Percentiles rank a stretch among this genome's conserved stretches.
phyloP scores from a whole-genome alignment of 2,329 filamentous ascomycete species.

The Hypocrella siamensis region DNA sequence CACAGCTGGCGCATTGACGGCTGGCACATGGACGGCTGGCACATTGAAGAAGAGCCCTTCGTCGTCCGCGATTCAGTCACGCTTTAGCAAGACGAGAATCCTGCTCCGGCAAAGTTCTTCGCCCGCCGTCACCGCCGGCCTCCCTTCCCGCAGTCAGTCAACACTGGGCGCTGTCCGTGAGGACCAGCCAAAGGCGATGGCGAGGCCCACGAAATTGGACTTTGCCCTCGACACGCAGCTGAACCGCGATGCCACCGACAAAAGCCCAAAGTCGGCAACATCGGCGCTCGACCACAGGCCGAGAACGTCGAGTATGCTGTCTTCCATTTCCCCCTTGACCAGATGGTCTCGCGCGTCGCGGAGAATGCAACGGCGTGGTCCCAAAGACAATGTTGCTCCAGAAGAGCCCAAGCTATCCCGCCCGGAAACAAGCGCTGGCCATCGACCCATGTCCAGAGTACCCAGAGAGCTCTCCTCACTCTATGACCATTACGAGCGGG shows the following conservation, averaged over 20 bases:
- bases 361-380: slow-evolving; percentile 18
- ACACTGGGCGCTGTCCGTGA: slow-evolving; percentile 28
- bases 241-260: no score
- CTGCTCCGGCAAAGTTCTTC: slow-evolving; percentile 41
- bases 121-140: slow-evolving; percentile 41
- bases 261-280: no score
- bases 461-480: slow-evolving; percentile 30
- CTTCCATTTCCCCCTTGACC: slow-evolving; percentile 16
- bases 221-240: no score
- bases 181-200: slow-evolving; percentile 12
- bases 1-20: slow-evolving; percentile 7
- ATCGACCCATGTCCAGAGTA: slow-evolving; percentile 10
- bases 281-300: slow-evolving; percentile 20
- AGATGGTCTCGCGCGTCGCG: slow-evolving; percentile 10
- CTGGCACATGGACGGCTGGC: slow-evolving; percentile 24
- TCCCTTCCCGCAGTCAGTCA: slow-evolving; percentile 29
- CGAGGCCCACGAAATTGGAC: slow-evolving; percentile 34
- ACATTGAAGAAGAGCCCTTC: slow-evolving; percentile 32
- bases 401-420: slow-evolving; percentile 8
- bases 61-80: slow-evolving; percentile 38
- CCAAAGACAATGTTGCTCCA: slow-evolving; percentile 19
- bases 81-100: slow-evolving; percentile 41
- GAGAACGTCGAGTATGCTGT: slow-evolving; percentile 26
- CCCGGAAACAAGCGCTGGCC: slow-evolving; percentile 12
- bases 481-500: slow-evolving; percentile 43